Base-by-base conservation (phyloP, 192 early-diverging fungal genomes). In the Rhizoclosmatium sp. region DNA sequence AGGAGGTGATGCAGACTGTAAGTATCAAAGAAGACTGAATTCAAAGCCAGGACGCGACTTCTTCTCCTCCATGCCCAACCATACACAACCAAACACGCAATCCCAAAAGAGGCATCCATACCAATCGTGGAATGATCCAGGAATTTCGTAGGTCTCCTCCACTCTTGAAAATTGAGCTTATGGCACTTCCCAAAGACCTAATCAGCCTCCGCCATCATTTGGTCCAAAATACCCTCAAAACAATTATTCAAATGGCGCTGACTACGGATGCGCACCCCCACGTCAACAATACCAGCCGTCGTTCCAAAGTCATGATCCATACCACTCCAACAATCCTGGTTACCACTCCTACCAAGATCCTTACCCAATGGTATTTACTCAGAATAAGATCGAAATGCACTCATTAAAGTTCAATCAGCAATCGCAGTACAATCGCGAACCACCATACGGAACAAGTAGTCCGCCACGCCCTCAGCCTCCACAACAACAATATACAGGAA, bases 21-120 rank as follows among this genome's bases (percentile, higher is more conserved):
- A 31, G 62, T 21, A 65, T 65, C 62, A 41, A 54, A 7, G 5
- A 16, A 0, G 51, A 54, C 5, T 16, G 5, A 7, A 7, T 54
- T 54, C 51, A 54, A 54, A 54, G 9, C 0, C 60, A 62, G 60
- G 60, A 62, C 60, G 60, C 60, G 60, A 62, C 21, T 62, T 62
- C 39, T 62, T 19, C 39, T 62, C 60, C 4, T 62, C 60, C 60
- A 62, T 62, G 60, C 60, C 60, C 39, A 4, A 54, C 9, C 39
- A 40, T 19, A 40, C 7, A 7, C 21, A 62, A 19, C 10, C 60
- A 62, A 7, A 7, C 60, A 56, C 54, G 54, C 54, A 56, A 56
- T n/a, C 54, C 10, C 54, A 56, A 9, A 62, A 62, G 0, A 62
- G 21, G 60, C 60, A 9, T 62, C 39, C 5, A 7, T 7, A 9